Percentiles rank a stretch among this genome's conserved stretches.
Conservation (phyloP, 2,329 filamentous ascomycete species). For the Fusarium siculi region DNA sequence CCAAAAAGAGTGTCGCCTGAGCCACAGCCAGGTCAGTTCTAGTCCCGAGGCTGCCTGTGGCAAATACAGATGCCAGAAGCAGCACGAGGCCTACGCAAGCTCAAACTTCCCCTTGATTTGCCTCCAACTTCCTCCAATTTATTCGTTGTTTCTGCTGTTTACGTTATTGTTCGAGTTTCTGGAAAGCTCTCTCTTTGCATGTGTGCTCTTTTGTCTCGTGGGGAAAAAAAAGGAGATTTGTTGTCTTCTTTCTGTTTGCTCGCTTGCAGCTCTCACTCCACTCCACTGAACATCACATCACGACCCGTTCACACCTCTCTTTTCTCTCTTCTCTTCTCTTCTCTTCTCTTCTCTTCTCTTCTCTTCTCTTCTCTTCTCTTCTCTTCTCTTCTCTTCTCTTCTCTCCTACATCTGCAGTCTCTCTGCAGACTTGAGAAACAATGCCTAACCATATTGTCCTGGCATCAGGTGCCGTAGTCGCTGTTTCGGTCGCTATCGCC, state of each 20-base stretch:
- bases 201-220: background rate
- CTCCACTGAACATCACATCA: background rate
- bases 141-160: background rate
- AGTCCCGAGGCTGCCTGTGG: conserved; percentile 33
- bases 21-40: conserved; percentile 16
- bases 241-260: conserved; percentile 14
- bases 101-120: conserved; percentile 33
- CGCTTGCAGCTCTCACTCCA: conserved; percentile 18
- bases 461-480: conserved; percentile 67
- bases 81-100: conserved; percentile 38
- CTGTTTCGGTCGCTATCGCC: conserved; percentile 66
- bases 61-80: conserved; percentile 19
- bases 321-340: background rate
- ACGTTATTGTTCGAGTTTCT: conserved; percentile 3
- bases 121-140: conserved; percentile 16
- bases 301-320: background rate
- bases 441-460: conserved; percentile 69
- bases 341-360: conserved; percentile 13
- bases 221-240: background rate
- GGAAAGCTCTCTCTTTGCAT: conserved; percentile 5
- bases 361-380: conserved; percentile 8
- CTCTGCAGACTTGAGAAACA: conserved; percentile 13
- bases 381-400: conserved; percentile 8
- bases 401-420: conserved; percentile 19
- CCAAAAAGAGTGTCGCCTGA: conserved; percentile 34